Evolutionary conservation across 2,329 filamentous ascomycete species (phyloP).

Genomic region (Diaporthe capsici): DNA sequence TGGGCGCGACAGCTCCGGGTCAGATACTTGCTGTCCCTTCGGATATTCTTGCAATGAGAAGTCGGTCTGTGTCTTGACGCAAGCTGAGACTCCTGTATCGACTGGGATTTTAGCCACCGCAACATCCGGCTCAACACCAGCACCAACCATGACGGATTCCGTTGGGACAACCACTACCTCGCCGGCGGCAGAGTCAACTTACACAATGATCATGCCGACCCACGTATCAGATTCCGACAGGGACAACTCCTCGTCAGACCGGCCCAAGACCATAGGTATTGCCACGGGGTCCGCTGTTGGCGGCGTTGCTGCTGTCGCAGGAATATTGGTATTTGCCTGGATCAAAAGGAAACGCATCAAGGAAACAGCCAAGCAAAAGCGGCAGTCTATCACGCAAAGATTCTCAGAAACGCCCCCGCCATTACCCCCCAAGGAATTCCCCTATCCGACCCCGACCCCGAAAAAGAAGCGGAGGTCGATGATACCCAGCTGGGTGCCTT

Average conservation of each 20-base stretch:
- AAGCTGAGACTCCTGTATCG: slow-evolving; percentile 27
- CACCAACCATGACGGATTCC: not conserved
- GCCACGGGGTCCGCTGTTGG: slow-evolving; percentile 39
- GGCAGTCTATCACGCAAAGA: slow-evolving; percentile 14
- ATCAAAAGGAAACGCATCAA: slow-evolving; percentile 29
- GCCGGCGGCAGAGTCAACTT: slow-evolving; percentile 3
- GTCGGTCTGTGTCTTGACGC: slow-evolving; percentile 22
- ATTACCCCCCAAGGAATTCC: slow-evolving; percentile 35
- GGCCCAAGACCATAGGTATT: slow-evolving; percentile 32
- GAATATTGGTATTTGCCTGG: slow-evolving; percentile 33
- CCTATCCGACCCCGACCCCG: slow-evolving; percentile 20
- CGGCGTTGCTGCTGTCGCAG: slow-evolving; percentile 32
- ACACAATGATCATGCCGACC: slow-evolving; percentile 2
- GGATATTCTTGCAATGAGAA: slow-evolving; percentile 37
- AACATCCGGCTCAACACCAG: slow-evolving; percentile 6
- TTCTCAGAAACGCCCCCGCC: slow-evolving; percentile 36
- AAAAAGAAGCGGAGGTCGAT: slow-evolving; percentile 39
- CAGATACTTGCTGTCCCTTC: slow-evolving; percentile 38
- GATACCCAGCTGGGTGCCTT: slow-evolving; percentile 39
- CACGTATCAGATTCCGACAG: not conserved
- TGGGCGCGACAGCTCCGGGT: slow-evolving; percentile 17
- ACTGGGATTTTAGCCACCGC: slow-evolving; percentile 28
- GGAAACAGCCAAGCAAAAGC: slow-evolving; percentile 11
- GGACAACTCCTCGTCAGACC: slow-evolving; percentile 23
- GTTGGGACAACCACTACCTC: slow-evolving; percentile 8